Base-by-base conservation (phyloP, 139 green algal species). In the Auxenochlorella protothecoides region DNA sequence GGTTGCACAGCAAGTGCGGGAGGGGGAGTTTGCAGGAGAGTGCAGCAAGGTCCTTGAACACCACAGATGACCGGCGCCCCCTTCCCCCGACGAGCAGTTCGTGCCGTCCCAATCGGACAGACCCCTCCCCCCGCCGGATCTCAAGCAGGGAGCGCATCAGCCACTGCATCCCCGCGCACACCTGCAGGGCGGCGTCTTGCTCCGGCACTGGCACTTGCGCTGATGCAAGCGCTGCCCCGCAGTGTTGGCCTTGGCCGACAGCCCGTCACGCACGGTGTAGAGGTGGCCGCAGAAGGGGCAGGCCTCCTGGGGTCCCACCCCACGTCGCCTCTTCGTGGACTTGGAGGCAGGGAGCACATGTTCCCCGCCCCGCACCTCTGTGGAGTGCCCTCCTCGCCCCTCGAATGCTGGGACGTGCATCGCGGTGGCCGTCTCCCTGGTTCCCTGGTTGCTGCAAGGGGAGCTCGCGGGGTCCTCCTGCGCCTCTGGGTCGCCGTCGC, bases 191-290 rank as follows among this genome's bases (percentile, higher is more conserved):
- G 80, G 80, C 14, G 80, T 81, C 73, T 84, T 84, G 27, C 81
- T 75, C 55, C 78, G 65, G 74, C 80, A 85, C 71, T 85, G 77
- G 69, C 80, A 85, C 69, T 83, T 83, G 5, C 80, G 75, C 71
- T 85, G 68, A 59, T 85, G 80, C 70, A 84, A 71, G 52, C 79
- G 76, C 55, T 68, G 65, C 64, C 80, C 80, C 2, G 65, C 16
- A 2, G 57, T 55, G 66, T 81, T 74, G 51, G 74, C 51, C 68
- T 74, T 68, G 27, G 52, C 72, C 13, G 80, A 79, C 66, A 80
- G 72, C 9, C 80, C 80, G 70, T 85, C 80, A 1, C 80, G 63
- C 16, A 85, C 80, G 44, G 80, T 85, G 73, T 85, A 85, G 53
- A 60, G 59, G 72, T 85, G 80, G 4, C 55, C 57, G 69, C 80